Evolutionary conservation across 176 grass and related monocot species (phyloP), one percentile per base, ranked within the genome.

Genomic region (Cymbopogon citratus): DNA sequence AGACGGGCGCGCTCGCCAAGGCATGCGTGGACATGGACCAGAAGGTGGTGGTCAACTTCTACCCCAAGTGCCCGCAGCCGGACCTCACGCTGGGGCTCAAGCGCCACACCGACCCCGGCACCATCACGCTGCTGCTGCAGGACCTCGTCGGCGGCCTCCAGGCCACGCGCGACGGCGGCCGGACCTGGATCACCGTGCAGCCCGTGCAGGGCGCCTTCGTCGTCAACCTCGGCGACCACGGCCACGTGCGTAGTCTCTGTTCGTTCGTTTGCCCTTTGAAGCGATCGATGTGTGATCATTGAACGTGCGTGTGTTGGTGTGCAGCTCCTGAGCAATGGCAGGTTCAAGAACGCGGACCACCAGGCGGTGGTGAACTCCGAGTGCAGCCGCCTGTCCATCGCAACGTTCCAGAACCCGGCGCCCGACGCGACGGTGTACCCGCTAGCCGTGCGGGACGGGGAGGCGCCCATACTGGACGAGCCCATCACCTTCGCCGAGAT

Each of bases 91-190:
- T 98, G 0, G 96, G 96, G 6, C 87, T 98, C 41, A 98, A 98
- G 76, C 86, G 92, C 43, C 92, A 98, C 88, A 98, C 95, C 33
- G 95, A 98, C 75, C 85, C 90, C 7, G 90, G 95, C 79, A 98
- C 95, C 71, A 93, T 98, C 73, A 98, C 95, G 31, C 92, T 98
- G 25, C 90, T 98, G 12, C 81, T 93, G 24, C 95, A 98, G 82
- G 95, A 98, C 84, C 95, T 88, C 62, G 92, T 98, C 63, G 95
- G 95, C 25, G 95, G 90, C 8, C 95, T 98, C n/a, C 95, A 98
- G 85, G 92, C 90, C 63, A 98, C 92, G 21, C 92, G 86, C 87
- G 92, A 98, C 45, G 92, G 86, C 45, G 92, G 92, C 28, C 79
- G 80, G 40, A 95, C 90, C 0, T 98, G 96, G 96, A 95, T 98